Conservation (phyloP, 352 stramenopile genomes). For the Thalassiosira livingstoniorum region DNA sequence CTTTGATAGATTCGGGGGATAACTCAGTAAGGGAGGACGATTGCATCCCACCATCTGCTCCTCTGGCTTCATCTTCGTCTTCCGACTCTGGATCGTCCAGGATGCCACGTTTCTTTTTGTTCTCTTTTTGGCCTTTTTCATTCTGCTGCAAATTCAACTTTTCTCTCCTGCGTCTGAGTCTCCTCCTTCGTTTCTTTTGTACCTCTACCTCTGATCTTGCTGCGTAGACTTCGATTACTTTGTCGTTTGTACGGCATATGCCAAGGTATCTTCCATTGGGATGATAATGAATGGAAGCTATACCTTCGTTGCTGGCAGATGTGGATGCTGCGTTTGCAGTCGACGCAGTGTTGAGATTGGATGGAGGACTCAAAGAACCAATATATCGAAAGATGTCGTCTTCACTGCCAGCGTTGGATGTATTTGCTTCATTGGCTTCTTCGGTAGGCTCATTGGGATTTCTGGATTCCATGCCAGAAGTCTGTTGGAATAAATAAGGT, state of each 20-base stretch:
- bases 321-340: too few relatives aligned
- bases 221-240: conserved; percentile 77
- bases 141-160: conserved; percentile 64
- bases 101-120: conserved; percentile 76
- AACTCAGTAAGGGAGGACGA: conserved; percentile 25
- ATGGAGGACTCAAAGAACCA: conserved; percentile 67
- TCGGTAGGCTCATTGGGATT: conserved; percentile 30
- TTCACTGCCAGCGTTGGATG: too few relatives aligned
- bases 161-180: conserved; percentile 73
- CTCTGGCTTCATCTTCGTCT: conserved; percentile 58
- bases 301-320: conserved; percentile 73
- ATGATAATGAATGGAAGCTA: conserved; percentile 81
- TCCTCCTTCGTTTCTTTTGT: conserved; percentile 72
- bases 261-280: conserved; percentile 77
- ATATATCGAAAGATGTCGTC: conserved; percentile 82
- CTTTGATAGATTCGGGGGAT: conserved; percentile 67
- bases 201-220: conserved; percentile 68
- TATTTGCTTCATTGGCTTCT: conserved; percentile 35
- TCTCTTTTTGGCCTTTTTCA: conserved; percentile 34
- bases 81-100: conserved; percentile 79
- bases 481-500: too few relatives aligned
- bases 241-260: conserved; percentile 76
- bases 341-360: conserved; percentile 58
- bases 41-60: not conserved
- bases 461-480: conserved; percentile 13